These are phyloP conservation scores for Aspergillus pseudoglaucus DNA, from an alignment of 2,329 filamentous ascomycete species.

Conservation along the genomic window DNA sequence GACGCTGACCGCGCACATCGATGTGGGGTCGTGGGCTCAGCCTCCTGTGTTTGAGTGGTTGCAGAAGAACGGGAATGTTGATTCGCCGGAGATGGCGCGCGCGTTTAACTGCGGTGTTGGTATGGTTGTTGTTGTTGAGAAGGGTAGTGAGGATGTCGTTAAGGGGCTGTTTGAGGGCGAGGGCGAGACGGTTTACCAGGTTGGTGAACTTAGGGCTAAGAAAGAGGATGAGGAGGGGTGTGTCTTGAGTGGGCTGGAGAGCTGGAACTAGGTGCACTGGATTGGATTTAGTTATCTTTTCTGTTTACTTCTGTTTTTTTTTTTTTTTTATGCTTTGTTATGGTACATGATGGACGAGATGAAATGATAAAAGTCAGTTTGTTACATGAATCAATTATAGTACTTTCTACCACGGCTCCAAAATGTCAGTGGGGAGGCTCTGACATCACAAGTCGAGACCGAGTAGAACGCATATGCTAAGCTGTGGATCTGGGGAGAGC, in stretches of 20 bases:
- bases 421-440: neutral
- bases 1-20: conserved; percentile 71
- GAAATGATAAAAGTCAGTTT: too few relatives aligned
- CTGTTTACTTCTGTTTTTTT: conserved; percentile 5
- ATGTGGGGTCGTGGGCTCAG: conserved; percentile 67
- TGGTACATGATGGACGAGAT: too few relatives aligned
- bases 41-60: conserved; percentile 84
- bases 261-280: conserved; percentile 25
- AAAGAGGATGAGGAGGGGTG: conserved; percentile 51
- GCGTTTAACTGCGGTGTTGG: conserved; percentile 94
- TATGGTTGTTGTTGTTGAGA: conserved; percentile 80
- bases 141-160: conserved; percentile 56
- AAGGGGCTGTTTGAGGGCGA: conserved; percentile 54
- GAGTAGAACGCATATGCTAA: too few relatives aligned
- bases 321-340: conserved; percentile 5
- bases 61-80: conserved; percentile 63
- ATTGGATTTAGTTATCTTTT: neutral
- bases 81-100: conserved; percentile 71
- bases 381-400: neutral
- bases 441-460: too few relatives aligned
- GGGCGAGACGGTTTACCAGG: conserved; percentile 69
- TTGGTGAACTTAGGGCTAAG: conserved; percentile 65
- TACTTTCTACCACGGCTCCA: neutral
- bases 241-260: conserved; percentile 55
- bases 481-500: too few relatives aligned